phyloP scores from a whole-genome alignment of 2,329 filamentous ascomycete species.

The Xylaria sp. region DNA sequence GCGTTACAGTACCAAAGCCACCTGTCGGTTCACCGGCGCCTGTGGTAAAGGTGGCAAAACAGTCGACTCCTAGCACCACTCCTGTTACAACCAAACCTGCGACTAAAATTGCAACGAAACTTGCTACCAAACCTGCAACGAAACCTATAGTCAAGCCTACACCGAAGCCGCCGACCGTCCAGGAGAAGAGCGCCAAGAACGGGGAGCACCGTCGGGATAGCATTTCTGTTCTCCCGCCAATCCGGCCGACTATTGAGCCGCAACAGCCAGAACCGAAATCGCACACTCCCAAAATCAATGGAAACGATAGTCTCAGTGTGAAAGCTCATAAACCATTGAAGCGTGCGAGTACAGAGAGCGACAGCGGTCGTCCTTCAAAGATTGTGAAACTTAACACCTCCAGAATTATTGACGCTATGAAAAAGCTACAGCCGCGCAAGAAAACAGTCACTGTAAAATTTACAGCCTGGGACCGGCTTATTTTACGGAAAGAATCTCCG shows the following conservation, averaged over 20 bases:
- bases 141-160: slow-evolving; percentile 14
- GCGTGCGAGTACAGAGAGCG: slow-evolving; percentile 46
- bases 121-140: background rate
- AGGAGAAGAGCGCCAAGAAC: slow-evolving; percentile 36
- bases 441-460: slow-evolving; percentile 47
- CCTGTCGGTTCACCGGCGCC: slow-evolving; percentile 24
- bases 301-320: slow-evolving; percentile 31
- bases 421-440: slow-evolving; percentile 37
- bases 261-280: slow-evolving; percentile 41
- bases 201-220: slow-evolving; percentile 42
- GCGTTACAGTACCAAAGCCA: slow-evolving; percentile 34
- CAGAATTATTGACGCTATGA: slow-evolving; percentile 39
- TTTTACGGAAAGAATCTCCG: slow-evolving; percentile 34
- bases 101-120: slow-evolving; percentile 16
- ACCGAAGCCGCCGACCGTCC: slow-evolving; percentile 23
- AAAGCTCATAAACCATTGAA: slow-evolving; percentile 42
- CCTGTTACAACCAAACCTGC: slow-evolving; percentile 9
- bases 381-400: slow-evolving; percentile 49
- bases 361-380: slow-evolving; percentile 46
- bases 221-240: slow-evolving; percentile 45
- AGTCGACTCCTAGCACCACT: slow-evolving; percentile 19
- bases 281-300: slow-evolving; percentile 38
- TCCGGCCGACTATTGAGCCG: slow-evolving; percentile 45
- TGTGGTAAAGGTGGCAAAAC: slow-evolving; percentile 28
- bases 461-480: slow-evolving; percentile 44